These are phyloP conservation scores for Dictyostelium purpureum DNA, from an alignment of 78 protist species.

Conservation along the genomic window DNA sequence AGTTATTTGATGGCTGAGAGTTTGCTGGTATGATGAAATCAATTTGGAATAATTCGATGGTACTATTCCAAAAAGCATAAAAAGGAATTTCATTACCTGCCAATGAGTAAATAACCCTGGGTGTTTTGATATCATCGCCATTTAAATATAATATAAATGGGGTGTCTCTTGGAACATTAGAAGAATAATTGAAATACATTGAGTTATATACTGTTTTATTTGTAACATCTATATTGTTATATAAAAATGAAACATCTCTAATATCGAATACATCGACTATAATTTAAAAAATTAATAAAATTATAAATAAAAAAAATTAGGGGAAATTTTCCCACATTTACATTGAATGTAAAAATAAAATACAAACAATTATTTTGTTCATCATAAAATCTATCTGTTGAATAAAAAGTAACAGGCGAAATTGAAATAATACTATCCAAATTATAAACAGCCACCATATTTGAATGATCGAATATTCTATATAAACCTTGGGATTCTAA, in stretches of 20 bases:
- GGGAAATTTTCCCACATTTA: background rate
- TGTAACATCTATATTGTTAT: background rate
- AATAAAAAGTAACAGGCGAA: background rate
- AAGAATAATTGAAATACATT: background rate
- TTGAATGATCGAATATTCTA: background rate
- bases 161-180: background rate
- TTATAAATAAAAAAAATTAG: background rate
- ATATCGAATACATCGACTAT: background rate
- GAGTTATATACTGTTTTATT: background rate
- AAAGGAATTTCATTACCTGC: background rate
- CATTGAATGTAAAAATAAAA: background rate
- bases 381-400: background rate
- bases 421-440: too few relatives aligned
- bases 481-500: background rate
- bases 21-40: background rate
- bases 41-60: background rate
- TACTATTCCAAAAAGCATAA: background rate
- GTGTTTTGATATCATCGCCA: background rate
- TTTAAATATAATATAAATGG: background rate
- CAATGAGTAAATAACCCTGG: background rate
- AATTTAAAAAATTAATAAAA: too few relatives aligned
- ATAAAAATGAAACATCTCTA: background rate
- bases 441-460: background rate
- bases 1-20: background rate
- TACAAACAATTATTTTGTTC: background rate